Percentiles rank a stretch among this genome's conserved stretches.
Evolutionary conservation across 2,329 filamentous ascomycete species (phyloP).

Genomic region (Alternaria rosae): DNA sequence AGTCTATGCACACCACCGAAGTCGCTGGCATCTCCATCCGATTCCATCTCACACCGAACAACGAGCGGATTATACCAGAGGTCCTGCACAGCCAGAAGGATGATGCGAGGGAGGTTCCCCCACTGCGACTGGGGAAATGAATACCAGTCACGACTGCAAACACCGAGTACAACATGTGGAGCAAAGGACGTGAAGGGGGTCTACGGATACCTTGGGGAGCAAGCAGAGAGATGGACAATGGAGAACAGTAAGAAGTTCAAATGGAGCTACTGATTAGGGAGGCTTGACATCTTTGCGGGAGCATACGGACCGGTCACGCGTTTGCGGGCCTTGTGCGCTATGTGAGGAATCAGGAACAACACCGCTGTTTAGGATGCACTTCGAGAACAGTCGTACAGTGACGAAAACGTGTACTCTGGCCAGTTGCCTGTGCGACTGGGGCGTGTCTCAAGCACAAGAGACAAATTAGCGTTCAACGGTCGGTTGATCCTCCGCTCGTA

Average conservation of each 20-base stretch:
- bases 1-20: neutral
- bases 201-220: neutral
- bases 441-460: constrained; percentile 2
- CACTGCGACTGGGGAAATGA: neutral
- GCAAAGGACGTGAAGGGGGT: neutral
- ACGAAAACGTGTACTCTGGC: constrained; percentile 3
- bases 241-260: neutral
- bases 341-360: neutral
- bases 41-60: neutral
- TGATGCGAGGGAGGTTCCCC: neutral
- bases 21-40: neutral
- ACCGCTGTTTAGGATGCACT: neutral
- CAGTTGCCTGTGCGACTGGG: constrained; percentile 3
- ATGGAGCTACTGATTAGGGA: neutral
- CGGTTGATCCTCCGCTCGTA: constrained; percentile 1
- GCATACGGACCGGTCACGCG: neutral
- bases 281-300: neutral
- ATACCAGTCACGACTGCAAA: neutral
- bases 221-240: neutral
- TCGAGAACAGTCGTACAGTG: constrained; percentile 14
- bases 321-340: neutral
- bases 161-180: neutral
- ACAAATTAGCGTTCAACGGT: neutral
- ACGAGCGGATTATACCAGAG: neutral
- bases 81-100: neutral